A percentile compares a stretch with the other conserved stretches of the same genome.
phyloP scores from a whole-genome alignment of 2,329 filamentous ascomycete genomes.

The Venturia carpophila region DNA sequence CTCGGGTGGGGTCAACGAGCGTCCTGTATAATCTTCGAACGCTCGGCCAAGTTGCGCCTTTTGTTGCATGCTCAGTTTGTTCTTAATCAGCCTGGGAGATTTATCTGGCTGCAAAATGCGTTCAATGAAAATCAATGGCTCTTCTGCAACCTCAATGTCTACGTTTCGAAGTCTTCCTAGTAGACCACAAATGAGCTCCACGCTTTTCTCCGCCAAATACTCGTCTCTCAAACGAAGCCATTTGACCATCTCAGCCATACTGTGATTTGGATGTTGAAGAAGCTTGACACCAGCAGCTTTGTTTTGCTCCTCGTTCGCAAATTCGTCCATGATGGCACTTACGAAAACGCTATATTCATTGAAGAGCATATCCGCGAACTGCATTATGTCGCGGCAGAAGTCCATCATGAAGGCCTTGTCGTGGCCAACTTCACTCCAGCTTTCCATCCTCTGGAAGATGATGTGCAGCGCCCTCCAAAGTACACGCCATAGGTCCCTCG shows the following conservation, averaged over 20 bases:
- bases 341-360: slow-evolving; percentile 78
- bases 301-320: slow-evolving; percentile 30
- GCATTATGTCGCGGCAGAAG: slow-evolving; percentile 91
- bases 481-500: slow-evolving; percentile 73
- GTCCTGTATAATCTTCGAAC: slow-evolving; percentile 17
- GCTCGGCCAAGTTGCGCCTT: slow-evolving; percentile 12
- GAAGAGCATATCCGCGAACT: slow-evolving; percentile 79
- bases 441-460: slow-evolving; percentile 74
- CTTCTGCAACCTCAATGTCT: slow-evolving; percentile 73
- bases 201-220: slow-evolving; percentile 74
- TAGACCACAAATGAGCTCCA: slow-evolving; percentile 76
- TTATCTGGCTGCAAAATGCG: slow-evolving; percentile 9
- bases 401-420: slow-evolving; percentile 77
- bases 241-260: slow-evolving; percentile 64
- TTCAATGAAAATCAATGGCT: slow-evolving; percentile 47
- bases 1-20: slow-evolving; percentile 21
- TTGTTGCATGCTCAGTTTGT: slow-evolving; percentile 16
- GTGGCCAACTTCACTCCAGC: slow-evolving; percentile 65
- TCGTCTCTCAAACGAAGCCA: slow-evolving; percentile 87
- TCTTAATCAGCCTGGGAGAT: slow-evolving; percentile 10
- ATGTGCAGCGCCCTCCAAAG: slow-evolving; percentile 76
- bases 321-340: slow-evolving; percentile 52
- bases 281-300: slow-evolving; percentile 44
- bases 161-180: slow-evolving; percentile 73
- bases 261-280: slow-evolving; percentile 55